These are phyloP conservation scores for Aspergillus nanangensis DNA, from an alignment of 495 filamentous ascomycete species.

Conservation along the genomic window DNA sequence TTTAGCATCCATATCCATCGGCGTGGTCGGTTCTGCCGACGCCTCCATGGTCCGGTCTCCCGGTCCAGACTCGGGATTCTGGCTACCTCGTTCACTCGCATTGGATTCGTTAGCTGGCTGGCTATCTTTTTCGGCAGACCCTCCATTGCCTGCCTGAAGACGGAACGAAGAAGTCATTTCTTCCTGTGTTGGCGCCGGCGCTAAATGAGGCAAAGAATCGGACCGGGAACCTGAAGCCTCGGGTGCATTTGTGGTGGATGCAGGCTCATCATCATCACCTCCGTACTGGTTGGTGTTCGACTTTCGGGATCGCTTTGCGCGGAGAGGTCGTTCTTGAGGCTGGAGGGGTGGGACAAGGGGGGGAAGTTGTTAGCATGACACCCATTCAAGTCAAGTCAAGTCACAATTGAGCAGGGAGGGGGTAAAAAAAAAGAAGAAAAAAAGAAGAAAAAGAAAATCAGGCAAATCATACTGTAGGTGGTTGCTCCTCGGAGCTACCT, in stretches of 20 bases:
- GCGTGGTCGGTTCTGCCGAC: conserved; percentile 26
- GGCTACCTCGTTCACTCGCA: conserved; percentile 19
- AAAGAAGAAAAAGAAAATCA: not conserved
- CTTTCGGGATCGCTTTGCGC: conserved; percentile 74
- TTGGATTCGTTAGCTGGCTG: conserved; percentile 1
- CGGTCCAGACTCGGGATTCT: conserved; percentile 17
- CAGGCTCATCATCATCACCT: conserved; percentile 22
- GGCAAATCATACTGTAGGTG: conserved; percentile 35
- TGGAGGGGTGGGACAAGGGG: conserved; percentile 30
- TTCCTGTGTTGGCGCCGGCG: conserved; percentile 38
- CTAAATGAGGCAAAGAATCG: conserved; percentile 26
- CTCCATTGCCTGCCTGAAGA: conserved; percentile 26
- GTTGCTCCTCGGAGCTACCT: conserved; percentile 45
- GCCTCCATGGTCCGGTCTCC: conserved; percentile 15
- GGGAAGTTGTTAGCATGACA: not conserved
- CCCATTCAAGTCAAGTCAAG: too few species aligned
- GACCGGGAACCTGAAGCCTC: conserved; percentile 1
- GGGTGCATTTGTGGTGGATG: conserved; percentile 15
- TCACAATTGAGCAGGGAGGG: too few species aligned
- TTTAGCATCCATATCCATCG: conserved; percentile 41
- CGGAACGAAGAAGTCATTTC: conserved; percentile 41
- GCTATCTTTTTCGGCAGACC: conserved; percentile 25
- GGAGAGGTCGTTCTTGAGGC: conserved; percentile 88
- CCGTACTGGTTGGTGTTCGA: conserved; percentile 23
- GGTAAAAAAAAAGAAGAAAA: not conserved